Evolutionary conservation across 2,329 filamentous ascomycete species (phyloP).

Genomic region (Cadophora gregata): DNA sequence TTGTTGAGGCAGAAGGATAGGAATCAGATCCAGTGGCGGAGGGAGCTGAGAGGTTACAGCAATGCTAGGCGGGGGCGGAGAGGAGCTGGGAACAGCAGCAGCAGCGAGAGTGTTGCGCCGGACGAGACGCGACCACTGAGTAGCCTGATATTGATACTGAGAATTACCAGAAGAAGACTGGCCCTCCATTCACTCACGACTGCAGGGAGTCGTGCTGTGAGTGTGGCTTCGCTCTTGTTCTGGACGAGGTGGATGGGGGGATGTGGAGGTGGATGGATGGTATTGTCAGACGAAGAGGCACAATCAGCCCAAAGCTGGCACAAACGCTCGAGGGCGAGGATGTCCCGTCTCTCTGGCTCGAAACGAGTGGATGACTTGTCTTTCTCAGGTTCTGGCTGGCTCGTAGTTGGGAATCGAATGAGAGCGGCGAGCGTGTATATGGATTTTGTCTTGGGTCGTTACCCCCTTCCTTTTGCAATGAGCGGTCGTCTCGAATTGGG

Average conservation of each 20-base stretch:
- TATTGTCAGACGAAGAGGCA: conserved; percentile 14
- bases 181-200: conserved; percentile 46
- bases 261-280: conserved; percentile 13
- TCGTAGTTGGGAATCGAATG: background rate
- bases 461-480: conserved; percentile 35
- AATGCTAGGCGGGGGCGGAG: conserved; percentile 38
- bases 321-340: conserved; percentile 4
- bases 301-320: conserved; percentile 20
- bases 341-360: background rate
- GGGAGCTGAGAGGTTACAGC: conserved; percentile 43
- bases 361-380: conserved; percentile 14
- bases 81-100: conserved; percentile 31
- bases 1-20: conserved; percentile 64
- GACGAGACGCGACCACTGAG: conserved; percentile 46
- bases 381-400: background rate
- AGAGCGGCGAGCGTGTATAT: conserved; percentile 2
- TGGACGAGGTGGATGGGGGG: background rate
- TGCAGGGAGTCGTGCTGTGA: conserved; percentile 32
- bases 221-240: conserved; percentile 13
- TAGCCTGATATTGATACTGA: conserved; percentile 46
- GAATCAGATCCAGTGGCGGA: conserved; percentile 59
- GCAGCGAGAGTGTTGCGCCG: conserved; percentile 44
- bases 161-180: conserved; percentile 42
- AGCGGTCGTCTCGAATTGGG: conserved; percentile 26
- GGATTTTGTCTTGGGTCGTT: conserved; percentile 3